phyloP scores from a whole-genome alignment of 345 rosid genomes.

The Diplotaxis tenuifolia region DNA sequence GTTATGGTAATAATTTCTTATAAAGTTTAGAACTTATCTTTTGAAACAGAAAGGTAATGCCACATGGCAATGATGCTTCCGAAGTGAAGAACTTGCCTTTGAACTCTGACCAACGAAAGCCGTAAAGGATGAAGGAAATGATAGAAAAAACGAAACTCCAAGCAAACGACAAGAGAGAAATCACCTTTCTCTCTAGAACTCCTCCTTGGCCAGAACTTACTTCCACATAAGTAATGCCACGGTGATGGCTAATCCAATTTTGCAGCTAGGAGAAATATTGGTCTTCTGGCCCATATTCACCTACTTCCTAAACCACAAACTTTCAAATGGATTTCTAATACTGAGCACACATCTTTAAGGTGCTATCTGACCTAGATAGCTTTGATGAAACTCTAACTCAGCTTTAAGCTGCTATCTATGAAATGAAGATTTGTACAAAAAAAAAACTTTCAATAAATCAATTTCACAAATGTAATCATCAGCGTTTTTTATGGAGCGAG shows the following conservation, averaged over 20 bases:
- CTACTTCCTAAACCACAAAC: constrained; percentile 38
- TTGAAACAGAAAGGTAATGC: too few relatives aligned
- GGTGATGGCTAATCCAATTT: constrained; percentile 43
- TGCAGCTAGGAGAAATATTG: constrained; percentile 30
- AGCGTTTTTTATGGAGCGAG: too few relatives aligned
- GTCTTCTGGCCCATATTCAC: constrained; percentile 25
- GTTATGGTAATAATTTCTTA: too few relatives aligned
- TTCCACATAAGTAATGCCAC: constrained; percentile 35
- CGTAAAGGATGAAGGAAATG: constrained; percentile 35
- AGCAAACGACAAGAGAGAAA: constrained; percentile 37
- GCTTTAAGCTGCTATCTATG: too few relatives aligned
- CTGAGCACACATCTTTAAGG: too few relatives aligned
- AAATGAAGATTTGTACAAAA: too few relatives aligned
- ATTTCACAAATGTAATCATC: too few relatives aligned
- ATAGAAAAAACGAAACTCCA: constrained; percentile 36
- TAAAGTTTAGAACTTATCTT: too few relatives aligned
- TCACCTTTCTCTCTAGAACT: constrained; percentile 35
- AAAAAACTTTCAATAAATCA: too few relatives aligned
- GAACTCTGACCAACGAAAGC: constrained; percentile 37
- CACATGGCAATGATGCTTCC: neutral
- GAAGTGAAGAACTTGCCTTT: constrained; percentile 36
- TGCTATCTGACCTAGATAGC: too few relatives aligned
- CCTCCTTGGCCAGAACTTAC: constrained; percentile 25
- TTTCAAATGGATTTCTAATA: too few relatives aligned
- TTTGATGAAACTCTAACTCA: too few relatives aligned